Percentiles rank a stretch among this genome's conserved stretches.
Conservation (phyloP, 371 early-diverging fungal genomes). For the Apophysomyces trapeziformis region DNA sequence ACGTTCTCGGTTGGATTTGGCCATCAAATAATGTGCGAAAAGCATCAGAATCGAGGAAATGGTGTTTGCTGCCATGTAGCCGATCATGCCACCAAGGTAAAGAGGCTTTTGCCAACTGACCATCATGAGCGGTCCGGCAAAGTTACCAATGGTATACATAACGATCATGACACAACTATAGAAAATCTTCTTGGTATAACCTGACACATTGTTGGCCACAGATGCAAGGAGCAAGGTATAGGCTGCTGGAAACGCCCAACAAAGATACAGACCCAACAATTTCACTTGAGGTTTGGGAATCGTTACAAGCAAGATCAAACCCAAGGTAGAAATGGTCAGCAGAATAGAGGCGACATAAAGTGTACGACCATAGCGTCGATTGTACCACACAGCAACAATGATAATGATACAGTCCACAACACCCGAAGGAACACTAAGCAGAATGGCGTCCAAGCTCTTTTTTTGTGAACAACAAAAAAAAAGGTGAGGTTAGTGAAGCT, state of each 20-base stretch:
- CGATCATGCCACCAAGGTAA: slow-evolving; percentile 43
- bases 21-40: slow-evolving; percentile 29
- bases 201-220: slow-evolving; percentile 34
- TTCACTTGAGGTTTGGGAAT: slow-evolving; percentile 43
- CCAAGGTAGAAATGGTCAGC: slow-evolving; percentile 33
- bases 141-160: slow-evolving; percentile 31
- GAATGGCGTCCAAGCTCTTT: slow-evolving; percentile 38
- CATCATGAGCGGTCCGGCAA: slow-evolving; percentile 29
- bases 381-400: slow-evolving; percentile 37
- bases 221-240: slow-evolving; percentile 32
- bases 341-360: slow-evolving; percentile 31
- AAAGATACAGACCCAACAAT: slow-evolving; percentile 37
- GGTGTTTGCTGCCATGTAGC: slow-evolving; percentile 28
- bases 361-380: slow-evolving; percentile 39
- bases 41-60: slow-evolving; percentile 23
- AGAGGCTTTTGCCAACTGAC: slow-evolving; percentile 27
- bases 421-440: slow-evolving; percentile 45
- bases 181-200: slow-evolving; percentile 42
- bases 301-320: slow-evolving; percentile 38
- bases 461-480: background rate
- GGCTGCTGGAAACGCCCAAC: slow-evolving; percentile 35
- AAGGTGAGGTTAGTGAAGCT: slow-evolving; percentile 10
- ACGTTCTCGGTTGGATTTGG: slow-evolving; percentile 18
- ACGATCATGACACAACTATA: slow-evolving; percentile 27
- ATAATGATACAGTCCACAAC: slow-evolving; percentile 36